Evolutionary conservation across 2,329 filamentous ascomycete species (phyloP).

Genomic region (Aspergillus pseudoviridinutans): DNA sequence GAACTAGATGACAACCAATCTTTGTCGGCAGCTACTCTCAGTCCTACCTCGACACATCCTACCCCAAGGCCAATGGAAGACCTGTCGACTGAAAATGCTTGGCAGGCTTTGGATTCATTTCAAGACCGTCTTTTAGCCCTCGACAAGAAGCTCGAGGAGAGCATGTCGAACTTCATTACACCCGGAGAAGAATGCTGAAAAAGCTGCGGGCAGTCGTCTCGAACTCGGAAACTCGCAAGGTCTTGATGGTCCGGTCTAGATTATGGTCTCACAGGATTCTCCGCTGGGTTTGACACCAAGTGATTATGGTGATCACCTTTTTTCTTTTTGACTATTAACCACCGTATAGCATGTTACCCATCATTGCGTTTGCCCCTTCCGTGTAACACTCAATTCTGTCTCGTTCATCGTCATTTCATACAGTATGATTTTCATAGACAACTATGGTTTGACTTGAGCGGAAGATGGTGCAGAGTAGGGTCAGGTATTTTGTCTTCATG

Average conservation of each 20-base stretch:
- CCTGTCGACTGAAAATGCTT: slow-evolving; percentile 6
- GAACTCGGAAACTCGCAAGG: neutral
- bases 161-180: slow-evolving; percentile 12
- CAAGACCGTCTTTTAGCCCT: slow-evolving; percentile 16
- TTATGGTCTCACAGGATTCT: neutral
- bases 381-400: neutral
- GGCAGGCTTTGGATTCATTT: slow-evolving; percentile 14
- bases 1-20: slow-evolving; percentile 23
- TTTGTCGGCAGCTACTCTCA: slow-evolving; percentile 14
- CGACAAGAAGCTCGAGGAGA: slow-evolving; percentile 13
- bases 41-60: slow-evolving; percentile 8
- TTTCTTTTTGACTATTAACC: neutral
- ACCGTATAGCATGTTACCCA: neutral
- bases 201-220: neutral
- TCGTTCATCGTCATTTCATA: neutral
- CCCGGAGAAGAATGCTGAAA: slow-evolving; percentile 6
- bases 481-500: neutral
- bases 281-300: neutral
- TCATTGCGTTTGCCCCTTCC: neutral
- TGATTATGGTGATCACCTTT: neutral
- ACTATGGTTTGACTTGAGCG: neutral
- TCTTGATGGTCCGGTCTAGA: neutral
- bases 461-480: neutral
- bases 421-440: neutral
- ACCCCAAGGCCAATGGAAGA: slow-evolving; percentile 9